These are phyloP conservation scores for Epichloe gansuensis DNA, from an alignment of 2,329 filamentous ascomycete genomes.

Conservation along the genomic window DNA sequence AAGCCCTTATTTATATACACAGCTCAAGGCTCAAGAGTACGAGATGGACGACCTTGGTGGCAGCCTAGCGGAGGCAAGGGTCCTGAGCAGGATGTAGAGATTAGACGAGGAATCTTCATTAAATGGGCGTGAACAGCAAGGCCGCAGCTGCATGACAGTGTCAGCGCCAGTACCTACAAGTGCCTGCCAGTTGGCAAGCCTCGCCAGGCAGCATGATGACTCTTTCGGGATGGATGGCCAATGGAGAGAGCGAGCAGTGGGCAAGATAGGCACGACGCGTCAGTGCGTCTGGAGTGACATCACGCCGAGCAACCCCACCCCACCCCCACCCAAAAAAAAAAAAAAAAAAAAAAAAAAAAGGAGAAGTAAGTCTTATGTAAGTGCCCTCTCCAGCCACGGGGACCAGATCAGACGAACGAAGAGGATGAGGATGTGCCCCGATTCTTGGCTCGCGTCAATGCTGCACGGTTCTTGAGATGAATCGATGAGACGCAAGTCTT, in stretches of 20 bases:
- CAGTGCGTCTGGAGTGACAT: too few relatives aligned
- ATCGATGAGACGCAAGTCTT: too few relatives aligned
- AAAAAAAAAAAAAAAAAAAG: too few relatives aligned
- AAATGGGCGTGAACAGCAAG: too few relatives aligned
- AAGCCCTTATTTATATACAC: neutral
- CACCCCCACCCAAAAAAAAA: rapidly evolving
- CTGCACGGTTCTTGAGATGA: neutral
- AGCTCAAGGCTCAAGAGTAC: too few relatives aligned
- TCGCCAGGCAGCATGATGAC: neutral
- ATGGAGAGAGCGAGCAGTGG: too few relatives aligned
- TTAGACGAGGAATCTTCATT: too few relatives aligned
- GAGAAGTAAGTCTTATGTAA: too few relatives aligned
- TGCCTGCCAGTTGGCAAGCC: neutral
- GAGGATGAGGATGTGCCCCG: neutral
- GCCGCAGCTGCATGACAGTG: neutral
- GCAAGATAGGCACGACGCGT: neutral
- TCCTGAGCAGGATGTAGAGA: neutral
- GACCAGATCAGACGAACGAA: too few relatives aligned
- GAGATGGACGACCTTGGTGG: neutral
- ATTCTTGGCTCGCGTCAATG: neutral
- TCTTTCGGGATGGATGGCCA: neutral
- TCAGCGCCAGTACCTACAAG: neutral
- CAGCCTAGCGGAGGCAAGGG: neutral
- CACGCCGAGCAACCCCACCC: too few relatives aligned
- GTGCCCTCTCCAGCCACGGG: too few relatives aligned